A percentile compares a stretch with the other conserved stretches of the same genome.
phyloP scores from a whole-genome alignment of 1,284 basidiomycete genomes.

The Ustilago nuda region DNA sequence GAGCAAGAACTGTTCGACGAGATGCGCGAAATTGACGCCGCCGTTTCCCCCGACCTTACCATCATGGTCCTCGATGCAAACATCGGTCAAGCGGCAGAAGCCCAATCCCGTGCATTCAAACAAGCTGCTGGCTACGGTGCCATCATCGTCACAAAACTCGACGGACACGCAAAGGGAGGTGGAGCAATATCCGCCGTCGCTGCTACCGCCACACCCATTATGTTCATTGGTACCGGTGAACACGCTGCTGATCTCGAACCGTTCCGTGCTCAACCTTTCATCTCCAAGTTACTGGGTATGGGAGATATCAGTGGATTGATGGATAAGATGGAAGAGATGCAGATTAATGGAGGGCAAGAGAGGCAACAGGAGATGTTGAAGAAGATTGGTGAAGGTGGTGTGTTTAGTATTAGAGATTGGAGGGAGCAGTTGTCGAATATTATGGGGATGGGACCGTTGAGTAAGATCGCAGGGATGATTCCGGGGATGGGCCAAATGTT shows the following conservation, averaged over 20 bases:
- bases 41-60: conserved; percentile 81
- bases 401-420: conserved; percentile 96
- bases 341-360: conserved; percentile 78
- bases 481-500: conserved; percentile 92
- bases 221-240: conserved; percentile 97
- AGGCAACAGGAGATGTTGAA: conserved; percentile 98
- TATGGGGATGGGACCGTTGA: conserved; percentile 98
- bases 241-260: conserved; percentile 95
- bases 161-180: conserved; percentile 98
- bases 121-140: conserved; percentile 97
- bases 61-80: conserved; percentile 72
- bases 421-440: conserved; percentile 96
- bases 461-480: conserved; percentile 99
- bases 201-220: conserved; percentile 97
- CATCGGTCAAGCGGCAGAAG: conserved; percentile 93
- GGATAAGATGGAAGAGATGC: conserved; percentile 74
- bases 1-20: conserved; percentile 97
- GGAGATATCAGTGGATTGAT: conserved; percentile 96
- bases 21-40: conserved; percentile 95
- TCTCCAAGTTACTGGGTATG: conserved; percentile 93
- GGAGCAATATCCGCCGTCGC: conserved; percentile 99
- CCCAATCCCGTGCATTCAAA: conserved; percentile 95
- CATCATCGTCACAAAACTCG: conserved; percentile 99
- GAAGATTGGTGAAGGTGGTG: conserved; percentile 91
- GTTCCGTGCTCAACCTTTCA: conserved; percentile 95